Evolutionary conservation across 495 filamentous ascomycete species (phyloP), one percentile per base, ranked within the genome.

Genomic region (Astrothelium macrocarpum): DNA sequence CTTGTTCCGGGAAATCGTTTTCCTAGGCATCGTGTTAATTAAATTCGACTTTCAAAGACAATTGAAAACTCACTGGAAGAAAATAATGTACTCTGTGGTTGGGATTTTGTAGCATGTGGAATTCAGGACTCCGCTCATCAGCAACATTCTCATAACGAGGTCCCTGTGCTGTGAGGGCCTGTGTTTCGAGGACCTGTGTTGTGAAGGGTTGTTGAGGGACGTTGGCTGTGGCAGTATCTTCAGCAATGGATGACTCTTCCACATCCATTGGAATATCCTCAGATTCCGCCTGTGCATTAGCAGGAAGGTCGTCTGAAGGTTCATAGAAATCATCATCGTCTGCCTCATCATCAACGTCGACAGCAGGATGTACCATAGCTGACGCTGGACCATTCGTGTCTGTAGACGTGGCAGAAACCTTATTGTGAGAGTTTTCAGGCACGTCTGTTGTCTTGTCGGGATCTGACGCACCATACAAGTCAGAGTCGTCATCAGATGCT

Each of bases 301-400:
- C 28, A 4, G 12, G 34, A 62, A 32, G 39, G 23, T 10, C 20
- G 34, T 46, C 43, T n/a, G 60, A 4, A 45, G 36, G 34, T 28
- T 62, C 34, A 32, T 62, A 45, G 36, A 62, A 49, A 20, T 62
- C 60, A 20, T 63, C 61, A 25, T 62, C 49, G n/a, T 31, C 66
- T 25, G 53, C 66, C 16, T 65, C 67, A 53, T 71, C 71, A 59
- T 68, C 64, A 18, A 69, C 70, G 56, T 71, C 85, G 84, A 26
- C 2, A 56, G 45, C 7, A 29, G 49, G 25, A 12, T 29, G 26
- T 20, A 1, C 3, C 2, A 16, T 9, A 26, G 49, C 25, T 29
- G 49, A 10, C 10, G 49, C 20, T 12, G 14, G 14, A 49, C 5
- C n/a, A 2, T 49, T n/a, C n/a, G 10, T 49, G 45, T 20, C 45